Conservation (phyloP, 2,329 filamentous ascomycete genomes). For the Zasmidium citrigriseum region DNA sequence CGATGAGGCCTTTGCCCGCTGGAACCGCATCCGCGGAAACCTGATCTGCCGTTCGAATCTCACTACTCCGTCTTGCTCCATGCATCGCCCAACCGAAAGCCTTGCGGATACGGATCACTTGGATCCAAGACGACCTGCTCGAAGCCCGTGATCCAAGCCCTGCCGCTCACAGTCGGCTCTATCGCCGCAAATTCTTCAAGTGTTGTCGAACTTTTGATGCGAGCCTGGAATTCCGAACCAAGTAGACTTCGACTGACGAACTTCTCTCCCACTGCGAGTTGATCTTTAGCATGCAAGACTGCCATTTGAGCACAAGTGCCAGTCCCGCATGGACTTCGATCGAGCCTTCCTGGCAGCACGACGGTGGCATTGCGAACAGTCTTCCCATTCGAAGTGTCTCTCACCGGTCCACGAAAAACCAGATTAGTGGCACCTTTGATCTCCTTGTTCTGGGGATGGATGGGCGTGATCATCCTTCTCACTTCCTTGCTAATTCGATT, state of each 20-base stretch:
- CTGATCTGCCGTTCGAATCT: no score
- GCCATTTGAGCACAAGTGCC: constrained; percentile 49
- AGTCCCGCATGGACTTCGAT: constrained; percentile 50
- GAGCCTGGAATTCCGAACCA: constrained; percentile 44
- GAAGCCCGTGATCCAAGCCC: no score
- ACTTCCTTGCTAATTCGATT: constrained; percentile 47
- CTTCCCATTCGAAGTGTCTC: constrained; percentile 26
- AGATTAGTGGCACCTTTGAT: constrained; percentile 46
- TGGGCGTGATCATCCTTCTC: constrained; percentile 36
- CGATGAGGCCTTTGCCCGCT: no score
- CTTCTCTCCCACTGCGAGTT: constrained; percentile 39
- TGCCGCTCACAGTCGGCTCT: no score
- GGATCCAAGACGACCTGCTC: no score
- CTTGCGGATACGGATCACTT: no score
- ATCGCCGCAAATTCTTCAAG: no score
- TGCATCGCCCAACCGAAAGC: no score
- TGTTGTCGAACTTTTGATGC: no score
- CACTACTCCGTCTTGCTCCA: no score
- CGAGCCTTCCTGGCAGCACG: constrained; percentile 48
- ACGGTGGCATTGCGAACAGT: constrained; percentile 44
- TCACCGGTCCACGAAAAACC: constrained; percentile 40
- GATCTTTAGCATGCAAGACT: constrained; percentile 44
- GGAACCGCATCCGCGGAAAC: no score
- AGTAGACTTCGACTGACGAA: constrained; percentile 50
- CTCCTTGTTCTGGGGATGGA: constrained; percentile 46